Base-by-base conservation (phyloP, 1,284 basidiomycete species). In the Melanopsichium pennsylvanicum region DNA sequence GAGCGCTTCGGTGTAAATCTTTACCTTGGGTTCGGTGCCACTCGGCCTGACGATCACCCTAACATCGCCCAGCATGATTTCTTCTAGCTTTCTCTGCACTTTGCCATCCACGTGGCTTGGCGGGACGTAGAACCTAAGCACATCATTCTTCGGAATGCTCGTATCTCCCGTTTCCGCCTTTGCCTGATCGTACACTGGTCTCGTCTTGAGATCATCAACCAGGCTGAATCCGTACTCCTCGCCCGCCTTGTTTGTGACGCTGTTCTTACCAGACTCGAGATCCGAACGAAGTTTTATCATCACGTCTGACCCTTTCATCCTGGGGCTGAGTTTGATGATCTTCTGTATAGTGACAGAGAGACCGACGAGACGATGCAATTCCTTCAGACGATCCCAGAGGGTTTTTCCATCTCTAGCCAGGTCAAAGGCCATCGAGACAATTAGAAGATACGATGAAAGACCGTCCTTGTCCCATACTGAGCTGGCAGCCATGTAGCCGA, bases 391-490 rank as follows among this genome's bases (percentile, higher is more conserved):
- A 37, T 74, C 74, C 74, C 70, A 75, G 15, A 76, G 62, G 25
- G 71, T 75, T 49, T 62, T 58, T 10, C 67, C 63, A 26, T 64
- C 39, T 11, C 52, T 31, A 4, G 64, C 45, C 19, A 76, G 56
- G 26, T 68, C 66, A 18, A 60, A 68, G 1, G 75, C 75, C 46
- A 76, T 54, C 5, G 70, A 69, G 15, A 70, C 52, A 36, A 75
- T 67, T 19, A 68, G 45, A 5, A 76, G 54, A 18, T 74, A 69
- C 5, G 72, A 74, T 7, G 72, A 73, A 9, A 76, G 68, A 8
- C 75, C 75, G 36, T 76, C 75, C 47, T 76, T 76, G 61, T 76
- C 75, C 70, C 71, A 75, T 0, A 76, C 75, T 10, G 60, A 55
- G 38, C 54, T 61, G 11, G 59, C 51, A 21, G 62, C 70, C 71